phyloP scores from a whole-genome alignment of 2,329 filamentous ascomycete genomes.

The Chrysoporthe deuterocubensis region DNA sequence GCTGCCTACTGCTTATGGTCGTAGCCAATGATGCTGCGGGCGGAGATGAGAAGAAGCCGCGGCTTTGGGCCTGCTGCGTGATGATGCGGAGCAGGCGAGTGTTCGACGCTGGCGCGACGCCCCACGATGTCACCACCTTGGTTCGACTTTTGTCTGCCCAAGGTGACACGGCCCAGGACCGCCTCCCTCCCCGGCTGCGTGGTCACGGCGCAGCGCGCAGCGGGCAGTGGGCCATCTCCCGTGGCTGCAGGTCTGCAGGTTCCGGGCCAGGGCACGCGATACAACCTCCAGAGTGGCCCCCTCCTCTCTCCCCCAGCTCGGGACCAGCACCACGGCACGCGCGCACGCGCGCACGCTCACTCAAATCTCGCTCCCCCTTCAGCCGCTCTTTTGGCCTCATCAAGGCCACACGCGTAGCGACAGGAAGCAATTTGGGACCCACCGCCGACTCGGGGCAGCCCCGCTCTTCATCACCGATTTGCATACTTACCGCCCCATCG shows the following conservation, averaged over 20 bases:
- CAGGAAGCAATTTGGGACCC: slow-evolving; percentile 9
- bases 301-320: neutral
- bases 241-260: slow-evolving; percentile 9
- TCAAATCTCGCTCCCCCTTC: slow-evolving; percentile 1
- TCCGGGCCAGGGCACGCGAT: slow-evolving; percentile 8
- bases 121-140: neutral
- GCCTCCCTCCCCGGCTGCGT: neutral
- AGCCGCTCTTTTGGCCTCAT: neutral
- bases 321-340: neutral
- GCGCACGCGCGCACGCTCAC: neutral
- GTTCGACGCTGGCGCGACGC: neutral
- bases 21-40: slow-evolving; percentile 7
- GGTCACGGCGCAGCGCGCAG: slow-evolving; percentile 1
- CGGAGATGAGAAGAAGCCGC: slow-evolving; percentile 3
- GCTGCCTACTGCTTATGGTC: neutral
- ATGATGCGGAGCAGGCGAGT: neutral
- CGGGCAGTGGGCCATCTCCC: slow-evolving; percentile 9
- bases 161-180: neutral
- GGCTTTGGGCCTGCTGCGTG: neutral
- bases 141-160: neutral
- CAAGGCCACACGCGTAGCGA: slow-evolving; percentile 2
- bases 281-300: neutral
- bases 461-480: slow-evolving; percentile 24
- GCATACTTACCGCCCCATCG: neutral
- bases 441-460: slow-evolving; percentile 13